phyloP scores from a whole-genome alignment of 192 early-diverging fungal species.

The Entomortierella beljakovae region DNA sequence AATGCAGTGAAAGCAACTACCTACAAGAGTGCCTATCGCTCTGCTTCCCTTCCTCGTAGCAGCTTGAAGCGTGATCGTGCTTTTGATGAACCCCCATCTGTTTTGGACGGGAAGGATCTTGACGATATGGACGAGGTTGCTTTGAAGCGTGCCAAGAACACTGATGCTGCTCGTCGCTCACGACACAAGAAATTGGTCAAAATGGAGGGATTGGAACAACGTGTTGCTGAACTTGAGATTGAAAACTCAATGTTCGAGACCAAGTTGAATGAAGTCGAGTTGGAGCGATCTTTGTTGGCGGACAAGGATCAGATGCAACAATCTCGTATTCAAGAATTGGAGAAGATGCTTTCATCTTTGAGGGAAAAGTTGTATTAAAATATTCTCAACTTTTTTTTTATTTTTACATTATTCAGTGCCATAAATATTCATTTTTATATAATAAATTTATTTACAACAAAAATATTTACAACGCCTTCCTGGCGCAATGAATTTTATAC shows the following conservation, averaged over 20 bases:
- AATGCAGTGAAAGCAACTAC: constrained; percentile 36
- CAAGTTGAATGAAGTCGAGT: constrained; percentile 54
- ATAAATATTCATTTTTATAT: background rate
- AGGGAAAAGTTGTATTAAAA: constrained; percentile 45
- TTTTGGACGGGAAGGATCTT: constrained; percentile 48
- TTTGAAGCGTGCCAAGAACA: constrained; percentile 81
- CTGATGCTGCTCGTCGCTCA: constrained; percentile 94
- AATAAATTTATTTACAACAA: constrained; percentile 1
- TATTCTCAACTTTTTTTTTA: background rate
- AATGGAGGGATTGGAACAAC: constrained; percentile 85
- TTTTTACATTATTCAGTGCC: constrained; percentile 3
- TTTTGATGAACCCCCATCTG: constrained; percentile 34
- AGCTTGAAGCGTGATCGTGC: constrained; percentile 43
- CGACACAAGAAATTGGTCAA: constrained; percentile 87
- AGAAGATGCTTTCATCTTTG: constrained; percentile 37
- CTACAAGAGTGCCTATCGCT: constrained; percentile 49
- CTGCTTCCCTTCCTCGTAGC: constrained; percentile 17
- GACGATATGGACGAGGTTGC: constrained; percentile 59
- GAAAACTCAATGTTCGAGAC: constrained; percentile 71
- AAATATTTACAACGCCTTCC: no score
- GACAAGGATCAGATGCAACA: constrained; percentile 58
- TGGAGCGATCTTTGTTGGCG: constrained; percentile 54
- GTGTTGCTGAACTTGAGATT: constrained; percentile 83
- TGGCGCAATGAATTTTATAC: no score
- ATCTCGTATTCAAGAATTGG: constrained; percentile 49